Evolutionary conservation across 1,139 yeast genomes (phyloP).

Genomic region (Yarrowia galli): DNA sequence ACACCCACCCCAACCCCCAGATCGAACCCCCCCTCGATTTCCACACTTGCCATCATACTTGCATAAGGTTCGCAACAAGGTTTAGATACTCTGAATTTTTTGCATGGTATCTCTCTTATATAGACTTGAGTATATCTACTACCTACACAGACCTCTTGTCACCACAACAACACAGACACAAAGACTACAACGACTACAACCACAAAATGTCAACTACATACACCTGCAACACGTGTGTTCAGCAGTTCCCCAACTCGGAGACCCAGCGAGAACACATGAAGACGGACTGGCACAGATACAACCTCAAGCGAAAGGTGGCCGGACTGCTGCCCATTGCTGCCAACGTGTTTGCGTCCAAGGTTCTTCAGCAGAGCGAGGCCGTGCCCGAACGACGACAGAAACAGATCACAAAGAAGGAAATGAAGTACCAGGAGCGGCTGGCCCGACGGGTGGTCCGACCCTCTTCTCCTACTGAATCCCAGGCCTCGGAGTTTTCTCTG

Average conservation of each 20-base stretch:
- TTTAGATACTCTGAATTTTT: constrained; percentile 35
- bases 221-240: constrained; percentile 89
- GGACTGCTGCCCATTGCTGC: constrained; percentile 79
- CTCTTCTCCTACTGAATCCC: constrained; percentile 35
- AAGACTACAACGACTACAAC: not conserved
- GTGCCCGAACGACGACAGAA: constrained; percentile 53
- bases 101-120: constrained; percentile 25
- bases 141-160: not conserved
- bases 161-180: not conserved
- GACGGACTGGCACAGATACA: constrained; percentile 95
- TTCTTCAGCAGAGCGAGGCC: constrained; percentile 55
- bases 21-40: not conserved
- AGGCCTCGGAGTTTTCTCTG: constrained; percentile 37
- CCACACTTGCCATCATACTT: constrained; percentile 18
- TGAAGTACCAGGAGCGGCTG: constrained; percentile 50
- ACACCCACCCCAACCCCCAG: too few relatives aligned
- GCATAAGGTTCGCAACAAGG: constrained; percentile 15
- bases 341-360: constrained; percentile 81
- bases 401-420: constrained; percentile 52
- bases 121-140: not conserved
- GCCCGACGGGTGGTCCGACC: constrained; percentile 35
- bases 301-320: constrained; percentile 90
- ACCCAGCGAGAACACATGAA: constrained; percentile 92
- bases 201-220: constrained; percentile 42
- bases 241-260: constrained; percentile 77